Base-by-base conservation (phyloP, 2,329 filamentous ascomycete genomes). In the Moelleriella libera region DNA sequence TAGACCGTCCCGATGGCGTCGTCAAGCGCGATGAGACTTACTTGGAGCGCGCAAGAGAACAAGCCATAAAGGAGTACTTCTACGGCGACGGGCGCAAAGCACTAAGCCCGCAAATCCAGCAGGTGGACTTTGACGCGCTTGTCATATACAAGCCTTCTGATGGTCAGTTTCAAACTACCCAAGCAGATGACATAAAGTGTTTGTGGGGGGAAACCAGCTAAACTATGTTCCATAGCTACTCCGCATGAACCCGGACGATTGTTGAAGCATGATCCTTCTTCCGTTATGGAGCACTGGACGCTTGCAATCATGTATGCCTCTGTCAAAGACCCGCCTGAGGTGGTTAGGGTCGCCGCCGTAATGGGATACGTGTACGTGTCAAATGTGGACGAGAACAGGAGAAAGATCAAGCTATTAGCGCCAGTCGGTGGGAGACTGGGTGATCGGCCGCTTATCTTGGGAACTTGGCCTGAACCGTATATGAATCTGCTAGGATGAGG, bases 331-430 rank as follows among this genome's bases (percentile, higher is more conserved):
- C 68, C 76, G 1, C 75, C 83, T 6, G 80, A 86, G 44, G 75
- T 78, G 1, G 81, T 97, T 43, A 77, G 87, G 10, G 83, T 89
- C 55, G 81, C 88, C 6, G 84, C 83, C 48, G 82, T 97, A 31
- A 84, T 94, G 75, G 92, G 92, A 0, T 98, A 94, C 59, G 76
- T 96, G 31, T 96, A 95, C 58, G 85, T 97, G 12, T 83, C 87
- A 1, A 87, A 95, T 51, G 87, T 97, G 4, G 89, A 98, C 58
- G 85, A 87, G 59, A 82, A 84, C 55, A 85, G 85, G 63, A 80
- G 80, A 54, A 85, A 85, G 61, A 72, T 96, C 32, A 84, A 86
- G 58, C 71, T 97, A 21, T 68, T 98, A 49, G 82, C 86, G 14
- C 92, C 92, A 1, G 80, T 95, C 51, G 85, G 85, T 46, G 88